phyloP scores from a whole-genome alignment of 2,329 filamentous ascomycete genomes.

The Exophiala aquamarina region DNA sequence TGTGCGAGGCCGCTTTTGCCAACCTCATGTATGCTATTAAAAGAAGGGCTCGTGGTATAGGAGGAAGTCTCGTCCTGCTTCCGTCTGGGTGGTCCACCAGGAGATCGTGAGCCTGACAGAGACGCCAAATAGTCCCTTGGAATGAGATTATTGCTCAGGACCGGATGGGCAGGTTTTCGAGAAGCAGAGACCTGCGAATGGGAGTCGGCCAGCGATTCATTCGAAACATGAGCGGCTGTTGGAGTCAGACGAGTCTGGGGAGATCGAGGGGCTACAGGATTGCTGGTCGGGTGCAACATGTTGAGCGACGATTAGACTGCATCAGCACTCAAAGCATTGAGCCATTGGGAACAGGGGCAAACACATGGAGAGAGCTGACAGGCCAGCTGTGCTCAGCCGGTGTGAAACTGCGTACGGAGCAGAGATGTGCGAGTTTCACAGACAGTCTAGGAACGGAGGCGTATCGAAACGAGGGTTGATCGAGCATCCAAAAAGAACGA shows the following conservation, averaged over 20 bases:
- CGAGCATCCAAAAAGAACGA: slow-evolving; percentile 8
- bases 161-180: slow-evolving; percentile 12
- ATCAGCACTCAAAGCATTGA: slow-evolving; percentile 13
- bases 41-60: no score
- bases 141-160: slow-evolving; percentile 32
- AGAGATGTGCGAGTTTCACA: slow-evolving; percentile 8
- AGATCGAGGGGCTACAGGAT: slow-evolving; percentile 18
- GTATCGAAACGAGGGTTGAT: slow-evolving; percentile 9
- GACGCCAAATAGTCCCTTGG: slow-evolving; percentile 37
- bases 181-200: slow-evolving; percentile 15
- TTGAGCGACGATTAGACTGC: slow-evolving; percentile 14
- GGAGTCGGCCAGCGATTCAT: slow-evolving; percentile 18
- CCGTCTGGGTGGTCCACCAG: background rate
- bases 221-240: slow-evolving; percentile 23
- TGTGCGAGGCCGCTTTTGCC: no score
- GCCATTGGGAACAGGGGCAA: slow-evolving; percentile 14
- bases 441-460: slow-evolving; percentile 9
- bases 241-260: slow-evolving; percentile 18
- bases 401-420: slow-evolving; percentile 8
- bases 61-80: no score
- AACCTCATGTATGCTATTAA: no score
- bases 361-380: slow-evolving; percentile 24
- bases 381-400: slow-evolving; percentile 23
- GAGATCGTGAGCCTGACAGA: slow-evolving; percentile 25
- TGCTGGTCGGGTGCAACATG: slow-evolving; percentile 22